phyloP scores from a whole-genome alignment of 306 rosid species.

The Lathyrus sativus region DNA sequence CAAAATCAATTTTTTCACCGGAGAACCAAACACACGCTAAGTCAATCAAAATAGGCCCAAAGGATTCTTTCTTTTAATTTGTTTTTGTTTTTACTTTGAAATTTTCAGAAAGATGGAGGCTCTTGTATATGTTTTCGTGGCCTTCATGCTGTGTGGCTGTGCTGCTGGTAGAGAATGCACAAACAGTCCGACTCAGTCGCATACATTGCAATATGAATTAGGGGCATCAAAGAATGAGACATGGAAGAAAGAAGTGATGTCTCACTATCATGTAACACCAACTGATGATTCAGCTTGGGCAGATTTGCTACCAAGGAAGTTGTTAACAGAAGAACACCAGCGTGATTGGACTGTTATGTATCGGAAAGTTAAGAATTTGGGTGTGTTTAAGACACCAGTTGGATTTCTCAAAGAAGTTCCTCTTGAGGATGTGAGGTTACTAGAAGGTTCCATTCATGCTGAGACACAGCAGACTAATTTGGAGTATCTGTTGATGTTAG shows the following conservation, averaged over 20 bases:
- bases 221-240: constrained; percentile 58
- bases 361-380: constrained; percentile 54
- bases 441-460: constrained; percentile 54
- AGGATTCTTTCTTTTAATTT: not conserved
- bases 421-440: constrained; percentile 65
- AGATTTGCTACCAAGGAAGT: constrained; percentile 64
- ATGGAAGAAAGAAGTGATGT: constrained; percentile 56
- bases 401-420: constrained; percentile 72
- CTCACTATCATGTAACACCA: constrained; percentile 70
- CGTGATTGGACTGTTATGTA: constrained; percentile 64
- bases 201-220: constrained; percentile 47
- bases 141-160: constrained; percentile 41
- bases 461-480: constrained; percentile 73
- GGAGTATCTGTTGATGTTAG: constrained; percentile 75
- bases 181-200: constrained; percentile 64
- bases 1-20: too few relatives aligned
- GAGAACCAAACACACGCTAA: too few relatives aligned
- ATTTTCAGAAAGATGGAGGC: constrained; percentile 45
- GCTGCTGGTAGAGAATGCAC: constrained; percentile 63
- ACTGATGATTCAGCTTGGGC: constrained; percentile 76
- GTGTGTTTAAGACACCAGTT: constrained; percentile 35
- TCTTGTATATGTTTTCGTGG: constrained; percentile 29
- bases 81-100: not conserved
- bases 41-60: too few relatives aligned
- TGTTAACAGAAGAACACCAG: constrained; percentile 51